These are phyloP conservation scores for Candida chauliodis DNA, from an alignment of 805 yeast species.

Conservation along the genomic window DNA sequence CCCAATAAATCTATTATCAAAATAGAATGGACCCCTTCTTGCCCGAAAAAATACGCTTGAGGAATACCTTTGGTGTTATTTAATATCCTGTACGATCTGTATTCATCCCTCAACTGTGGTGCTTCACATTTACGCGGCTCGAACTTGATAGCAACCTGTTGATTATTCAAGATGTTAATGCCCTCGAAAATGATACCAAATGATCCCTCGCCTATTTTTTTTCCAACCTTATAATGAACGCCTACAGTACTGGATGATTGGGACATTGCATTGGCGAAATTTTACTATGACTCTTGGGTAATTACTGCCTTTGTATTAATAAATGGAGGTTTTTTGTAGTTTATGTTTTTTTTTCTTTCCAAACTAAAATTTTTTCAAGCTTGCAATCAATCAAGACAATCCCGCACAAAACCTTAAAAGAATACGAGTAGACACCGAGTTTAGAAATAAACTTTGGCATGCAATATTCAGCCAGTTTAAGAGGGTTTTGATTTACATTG, in stretches of 20 bases:
- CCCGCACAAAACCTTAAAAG: too few species aligned
- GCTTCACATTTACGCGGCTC: slow-evolving; percentile 97
- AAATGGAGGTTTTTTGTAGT: too few species aligned
- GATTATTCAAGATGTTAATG: slow-evolving; percentile 82
- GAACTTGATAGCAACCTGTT: slow-evolving; percentile 93
- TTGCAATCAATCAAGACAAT: too few species aligned
- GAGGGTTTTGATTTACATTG: too few species aligned
- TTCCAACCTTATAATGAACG: slow-evolving; percentile 93
- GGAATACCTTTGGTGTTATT: slow-evolving; percentile 86
- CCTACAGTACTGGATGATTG: slow-evolving; percentile 68
- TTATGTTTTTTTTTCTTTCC: slow-evolving; percentile 5
- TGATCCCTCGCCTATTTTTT: slow-evolving; percentile 97
- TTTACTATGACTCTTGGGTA: not conserved
- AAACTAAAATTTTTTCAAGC: too few species aligned
- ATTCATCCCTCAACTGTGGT: slow-evolving; percentile 95
- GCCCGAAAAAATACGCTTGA: slow-evolving; percentile 96
- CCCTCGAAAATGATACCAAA: slow-evolving; percentile 98
- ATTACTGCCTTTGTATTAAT: too few species aligned
- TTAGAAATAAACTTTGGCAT: too few species aligned
- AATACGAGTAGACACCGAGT: too few species aligned
- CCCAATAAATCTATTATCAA: slow-evolving; percentile 92
- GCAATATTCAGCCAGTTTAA: too few species aligned
- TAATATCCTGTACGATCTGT: slow-evolving; percentile 86
- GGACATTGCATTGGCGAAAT: slow-evolving; percentile 24
- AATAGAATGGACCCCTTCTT: slow-evolving; percentile 95